phyloP scores from a whole-genome alignment of 768 basidiomycete genomes.

The Mrakia frigida region DNA sequence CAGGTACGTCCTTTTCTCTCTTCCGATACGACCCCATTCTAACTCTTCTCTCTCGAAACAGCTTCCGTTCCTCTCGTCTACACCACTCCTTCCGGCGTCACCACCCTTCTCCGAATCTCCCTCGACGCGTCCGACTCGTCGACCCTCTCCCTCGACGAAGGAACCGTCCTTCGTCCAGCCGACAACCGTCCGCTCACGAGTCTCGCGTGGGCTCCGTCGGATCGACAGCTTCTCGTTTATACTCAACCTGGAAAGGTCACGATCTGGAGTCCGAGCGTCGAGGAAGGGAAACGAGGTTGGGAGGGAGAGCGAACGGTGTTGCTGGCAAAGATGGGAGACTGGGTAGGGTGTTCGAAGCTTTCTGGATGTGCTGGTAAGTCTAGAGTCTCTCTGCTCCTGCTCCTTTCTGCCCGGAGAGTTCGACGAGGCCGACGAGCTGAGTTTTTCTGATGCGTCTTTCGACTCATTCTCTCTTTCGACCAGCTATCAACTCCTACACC shows the following conservation, averaged over 20 bases:
- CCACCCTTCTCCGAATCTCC: not conserved
- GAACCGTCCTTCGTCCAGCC: not conserved
- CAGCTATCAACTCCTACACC: constrained; percentile 3
- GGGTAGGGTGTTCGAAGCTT: constrained; percentile 1
- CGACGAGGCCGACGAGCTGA: too few species aligned
- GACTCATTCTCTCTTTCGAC: not conserved
- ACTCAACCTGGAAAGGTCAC: constrained; percentile 5
- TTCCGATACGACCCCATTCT: not conserved
- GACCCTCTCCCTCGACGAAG: not conserved
- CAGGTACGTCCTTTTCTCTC: not conserved
- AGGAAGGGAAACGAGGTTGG: constrained; percentile 5
- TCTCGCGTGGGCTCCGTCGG: not conserved
- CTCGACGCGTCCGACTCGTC: not conserved
- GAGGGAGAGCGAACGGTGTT: constrained; percentile 2
- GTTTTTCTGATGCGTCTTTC: not conserved
- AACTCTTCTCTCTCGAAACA: not conserved
- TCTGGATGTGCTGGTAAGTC: not conserved
- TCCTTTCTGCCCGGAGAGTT: too few species aligned
- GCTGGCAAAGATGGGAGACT: constrained; percentile 13
- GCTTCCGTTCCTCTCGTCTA: constrained; percentile 9
- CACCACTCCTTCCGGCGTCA: not conserved
- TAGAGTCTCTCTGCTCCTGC: not conserved
- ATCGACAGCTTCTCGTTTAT: not conserved
- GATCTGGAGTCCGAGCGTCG: constrained; percentile 10
- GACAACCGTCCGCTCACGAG: constrained; percentile 2